Evolutionary conservation across 2,329 filamentous ascomycete species (phyloP), one percentile per base, ranked within the genome.

Genomic region (Pseudocercospora fuligena): DNA sequence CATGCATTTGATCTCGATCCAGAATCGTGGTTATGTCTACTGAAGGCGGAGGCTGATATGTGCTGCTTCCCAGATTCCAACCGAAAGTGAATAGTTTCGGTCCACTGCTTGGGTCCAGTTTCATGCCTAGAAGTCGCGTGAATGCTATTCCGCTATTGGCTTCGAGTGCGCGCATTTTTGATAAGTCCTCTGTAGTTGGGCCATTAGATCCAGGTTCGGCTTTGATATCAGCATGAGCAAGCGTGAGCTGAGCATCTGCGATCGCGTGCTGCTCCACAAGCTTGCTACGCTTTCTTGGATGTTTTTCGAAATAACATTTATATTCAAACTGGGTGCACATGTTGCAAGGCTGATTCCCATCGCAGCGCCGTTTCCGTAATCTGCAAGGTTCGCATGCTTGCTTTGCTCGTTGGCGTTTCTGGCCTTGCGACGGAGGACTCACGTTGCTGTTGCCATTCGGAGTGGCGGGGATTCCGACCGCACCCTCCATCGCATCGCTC

Each of bases 71-170:
- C 14, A 82, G 74, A 70, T 88, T 88, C 86, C 86, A 88, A 0
- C 83, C 85, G 72, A 88, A 88, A 0, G 85, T 80, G 69, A 86
- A 83, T 63, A 87, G 77, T 56, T 83, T 80, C 0, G 86, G 85
- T 1, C 84, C 84, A 70, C 82, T 83, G 4, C 81, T 81, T 0
- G 85, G 83, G 71, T 88, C 85, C 21, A 87, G 79, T 51, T 82
- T 80, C 51, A 86, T 78, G 0, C 83, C 86, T 40, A 88, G 76
- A 23, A 82, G 80, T 62, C 85, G 78, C 8, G 87, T 81, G 72
- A 88, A 88, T 0, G 85, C 85, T 0, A 86, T 83, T 0, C 85
- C 85, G 0, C 85, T 87, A 67, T 88, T 88, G 40, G 84, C 86
- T 68, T 88, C 85, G 3, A 87, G 76, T 0, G 84, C 84, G 5